Base-by-base conservation (phyloP, 805 yeast species). In the Yamadazyma nakazawae region DNA sequence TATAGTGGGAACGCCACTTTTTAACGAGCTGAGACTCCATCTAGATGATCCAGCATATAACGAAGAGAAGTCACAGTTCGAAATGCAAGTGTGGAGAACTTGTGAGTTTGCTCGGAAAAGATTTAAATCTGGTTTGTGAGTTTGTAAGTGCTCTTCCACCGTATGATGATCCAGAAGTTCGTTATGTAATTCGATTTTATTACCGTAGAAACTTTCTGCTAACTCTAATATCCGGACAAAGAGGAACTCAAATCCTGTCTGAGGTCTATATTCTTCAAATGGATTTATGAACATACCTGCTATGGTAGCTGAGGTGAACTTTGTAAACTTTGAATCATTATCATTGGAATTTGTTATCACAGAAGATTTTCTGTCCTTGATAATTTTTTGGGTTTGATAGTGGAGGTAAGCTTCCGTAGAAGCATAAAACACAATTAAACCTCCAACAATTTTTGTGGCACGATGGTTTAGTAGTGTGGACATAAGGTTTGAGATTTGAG, bases 221-320 rank as follows among this genome's bases (percentile, higher is more conserved):
- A 88, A 60, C 61, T 90, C 97, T 47, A 81, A 62, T 3, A 90
- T 50, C 17, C 97, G 71, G 54, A 91, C 85, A 37, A 79, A 71
- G 25, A 88, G 69, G 64, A 91, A 92, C 66, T 92, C 97, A 60
- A 86, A 86, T 8, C 88, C 73, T 0, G 97, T 89, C 64, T 91
- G 97, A 6, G 89, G 85, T 43, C 97, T 74, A 61, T 92, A 92
- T 60, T 92, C 97, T 14, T 77, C 76, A 61, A 92, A 92, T 2
- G 98, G 98, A 58, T 92, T 92, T 48, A 88, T 94, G 66, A 80
- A 92, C 55, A 90, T 72, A 9, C 97, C 97, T 16, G 78, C 76
- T 1, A 88, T 63, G 1, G 63, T 64, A 5, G 69, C 72, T n/a
- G 72, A 66, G 43, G 51, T 58, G 56, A 66, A 72, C 49, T 58